Evolutionary conservation across 2,329 filamentous ascomycete species (phyloP).

Genomic region (Arthroderma sp.): DNA sequence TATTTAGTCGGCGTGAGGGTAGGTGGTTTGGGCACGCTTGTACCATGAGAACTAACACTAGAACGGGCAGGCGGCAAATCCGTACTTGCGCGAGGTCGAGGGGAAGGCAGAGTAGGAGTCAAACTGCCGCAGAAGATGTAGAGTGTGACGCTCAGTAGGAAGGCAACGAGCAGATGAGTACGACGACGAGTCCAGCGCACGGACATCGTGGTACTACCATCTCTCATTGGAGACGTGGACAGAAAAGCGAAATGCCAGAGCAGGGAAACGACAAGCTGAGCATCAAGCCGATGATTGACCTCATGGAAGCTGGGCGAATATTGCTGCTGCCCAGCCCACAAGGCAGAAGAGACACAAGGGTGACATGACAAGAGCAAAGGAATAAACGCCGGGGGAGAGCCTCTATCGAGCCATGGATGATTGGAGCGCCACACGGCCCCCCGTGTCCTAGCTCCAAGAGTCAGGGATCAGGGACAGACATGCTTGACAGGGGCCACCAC

Average conservation of each 20-base stretch:
- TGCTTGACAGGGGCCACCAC: too few relatives aligned
- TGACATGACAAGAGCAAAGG: too few relatives aligned
- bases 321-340: too few relatives aligned
- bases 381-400: too few relatives aligned
- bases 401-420: too few relatives aligned
- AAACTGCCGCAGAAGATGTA: background rate
- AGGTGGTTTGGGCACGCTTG: background rate
- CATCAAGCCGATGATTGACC: background rate
- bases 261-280: background rate
- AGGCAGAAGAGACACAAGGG: too few relatives aligned
- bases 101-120: background rate
- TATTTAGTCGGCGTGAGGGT: conserved; percentile 16
- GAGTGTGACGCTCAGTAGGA: background rate
- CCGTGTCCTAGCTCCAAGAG: too few relatives aligned
- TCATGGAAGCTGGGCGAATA: too few relatives aligned
- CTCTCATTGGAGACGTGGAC: background rate
- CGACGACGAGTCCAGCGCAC: background rate
- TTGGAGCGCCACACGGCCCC: too few relatives aligned
- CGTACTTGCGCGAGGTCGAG: background rate
- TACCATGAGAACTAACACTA: background rate
- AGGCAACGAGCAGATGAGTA: background rate
- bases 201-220: background rate
- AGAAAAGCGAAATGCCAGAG: background rate
- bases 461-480: too few relatives aligned
- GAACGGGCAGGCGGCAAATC: background rate